Evolutionary conservation across 1,284 basidiomycete species (phyloP), one percentile per base, ranked within the genome.

Genomic region (Puccinia horiana): DNA sequence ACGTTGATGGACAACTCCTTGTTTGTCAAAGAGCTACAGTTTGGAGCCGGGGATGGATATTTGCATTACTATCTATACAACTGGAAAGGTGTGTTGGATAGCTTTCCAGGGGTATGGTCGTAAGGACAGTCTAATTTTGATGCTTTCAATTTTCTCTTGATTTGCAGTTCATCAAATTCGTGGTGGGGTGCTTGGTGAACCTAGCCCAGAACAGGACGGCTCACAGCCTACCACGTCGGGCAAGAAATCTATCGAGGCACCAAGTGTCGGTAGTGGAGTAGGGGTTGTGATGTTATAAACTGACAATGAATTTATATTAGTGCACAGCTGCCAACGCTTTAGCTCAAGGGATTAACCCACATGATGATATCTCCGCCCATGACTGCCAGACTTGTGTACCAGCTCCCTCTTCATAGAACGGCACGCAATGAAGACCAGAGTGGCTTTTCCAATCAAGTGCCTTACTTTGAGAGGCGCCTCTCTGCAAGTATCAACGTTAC

Each of bases 11-110:
- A 99, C 87, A 99, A 98, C 87, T 89, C 91, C 83, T 87, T 90
- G 72, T 92, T 99, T 88, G 86, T 99, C 78, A 88, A 91, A 47
- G 93, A 96, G 82, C 90, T 85, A 54, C 86, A 96, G 93, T 98
- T 98, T 85, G 96, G 94, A 11, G 89, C 90, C 8, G 96, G 96
- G 2, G 94, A 97, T 86, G 96, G 96, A 2, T 90, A 92, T 86
- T 89, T 98, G 67, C 93, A 94, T 84, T 94, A 92, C 87, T 97
- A 98, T 87, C 88, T 98, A 78, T 98, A 95, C 88, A 96, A 96
- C 87, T 96, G 94, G 94, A 90, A 92, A 83, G 94, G 93, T n/a
- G 88, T 89, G 91, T 16, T 88, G 96, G 81, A 26, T 42, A 20
- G 26, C 35, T 2, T n/a, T n/a, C n/a, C n/a, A 35, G 26, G 35